Evolutionary conservation across 805 yeast species (phyloP), one percentile per base, ranked within the genome.

Genomic region (Sugiyamaella qingdaonensis): DNA sequence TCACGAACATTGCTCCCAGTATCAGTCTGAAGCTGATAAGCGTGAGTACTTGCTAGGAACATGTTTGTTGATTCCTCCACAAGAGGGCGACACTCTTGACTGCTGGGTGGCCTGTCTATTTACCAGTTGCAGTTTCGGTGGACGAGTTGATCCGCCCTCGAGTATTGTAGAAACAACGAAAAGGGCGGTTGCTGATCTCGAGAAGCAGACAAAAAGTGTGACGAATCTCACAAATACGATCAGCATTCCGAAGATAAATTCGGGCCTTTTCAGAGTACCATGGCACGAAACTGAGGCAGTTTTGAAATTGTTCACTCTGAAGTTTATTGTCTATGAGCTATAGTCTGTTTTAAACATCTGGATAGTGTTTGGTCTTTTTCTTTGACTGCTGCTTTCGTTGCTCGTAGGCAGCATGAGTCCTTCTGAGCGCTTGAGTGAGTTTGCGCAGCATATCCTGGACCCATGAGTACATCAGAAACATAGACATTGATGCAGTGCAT

Each of bases 191-290:
- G 49, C 56, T 0, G 79, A 81, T 61, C 64, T 86, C 56, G 59
- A 63, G 16, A 45, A 36, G 1, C 81, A 81, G 59, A 52, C 79
- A 44, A 58, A 56, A 16, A 41, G 43, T 2, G 54, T 54, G 37
- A 34, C n/a, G 56, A 54, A 10, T 55, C 5, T 10, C 61, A 64
- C 1, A 13, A 44, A 64, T 13, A 64, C 66, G 0, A 62, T 87
- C 2, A 75, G 76, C 57, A 79, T 88, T 85, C 95, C 96, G 19
- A 77, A 78, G 65, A 88, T 88, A 59, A 88, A 88, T 61, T 78
- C 92, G 31, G 95, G 95, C 0, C 78, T 88, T 1, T 88, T 88
- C 66, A 77, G 77, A 1, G 90, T 86, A 7, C 94, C 95, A 0
- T 88, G 95, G 95, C 76, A 73, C 11, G 58, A 75, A 10, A 87